Evolutionary conservation across 1,139 yeast species (phyloP), one percentile per base, ranked within the genome.

Genomic region (Hansenula lynferdii): DNA sequence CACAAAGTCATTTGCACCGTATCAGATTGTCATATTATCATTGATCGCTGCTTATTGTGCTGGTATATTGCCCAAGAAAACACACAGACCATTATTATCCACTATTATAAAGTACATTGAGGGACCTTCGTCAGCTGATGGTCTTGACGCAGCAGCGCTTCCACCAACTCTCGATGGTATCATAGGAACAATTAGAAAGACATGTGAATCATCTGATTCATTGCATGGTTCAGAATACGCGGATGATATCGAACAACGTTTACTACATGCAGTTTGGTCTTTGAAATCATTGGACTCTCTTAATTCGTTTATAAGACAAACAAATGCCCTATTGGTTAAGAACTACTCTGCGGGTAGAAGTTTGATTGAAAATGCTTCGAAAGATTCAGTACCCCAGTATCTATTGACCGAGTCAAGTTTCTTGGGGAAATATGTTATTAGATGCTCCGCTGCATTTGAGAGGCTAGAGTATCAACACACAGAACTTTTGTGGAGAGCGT

Each of bases 381-480:
- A 29, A 7, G 33, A 34, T 26, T 30, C 48, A 0, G 23, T 43
- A 4, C 57, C 58, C 0, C 36, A 44, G 9, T 49, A 47, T 25
- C 31, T 52, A 24, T 44, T 67, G 16, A 61, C 68, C 0, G 50
- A 57, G 10, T 43, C 57, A 5, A 65, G 70, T 38, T 66, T 70
- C 31, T 48, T 72, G 20, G 77, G 77, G 5, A 51, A 57, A 8
- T 72, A 67, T 48, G 68, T 71, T 10, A 47, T 60, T 12, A 53
- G 55, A 24, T 63, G 79, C 28, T 63, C 70, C 1, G 62, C 76
- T 5, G 69, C 80, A 8, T 74, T 72, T 48, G 73, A 71, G 32
- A 57, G 75, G 2, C 56, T 83, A 37, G 75, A 72, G 42, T 82
- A 81, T 51, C 85, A 80, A 43, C 84, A 79, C 47, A 61, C 69